Percentiles rank a stretch among this genome's conserved stretches.
phyloP scores from a whole-genome alignment of 164 flowering plant genomes.

The Buxus sempervirens region DNA sequence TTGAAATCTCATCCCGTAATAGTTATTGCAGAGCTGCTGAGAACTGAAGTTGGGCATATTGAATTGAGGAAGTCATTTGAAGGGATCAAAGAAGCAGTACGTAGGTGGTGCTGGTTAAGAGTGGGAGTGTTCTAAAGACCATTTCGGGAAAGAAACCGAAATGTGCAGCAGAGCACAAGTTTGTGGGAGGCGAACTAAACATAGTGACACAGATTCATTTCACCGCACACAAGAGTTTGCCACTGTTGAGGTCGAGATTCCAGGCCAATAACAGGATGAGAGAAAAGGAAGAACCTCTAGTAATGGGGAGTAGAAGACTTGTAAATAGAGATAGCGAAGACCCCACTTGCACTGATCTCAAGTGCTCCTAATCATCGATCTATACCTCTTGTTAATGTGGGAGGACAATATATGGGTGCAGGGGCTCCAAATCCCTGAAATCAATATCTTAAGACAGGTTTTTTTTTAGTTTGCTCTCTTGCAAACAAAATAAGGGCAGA shows the following conservation, averaged over 20 bases:
- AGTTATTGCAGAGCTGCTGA: conserved; percentile 60
- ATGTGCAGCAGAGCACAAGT: conserved; percentile 47
- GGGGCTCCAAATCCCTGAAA: too few relatives aligned
- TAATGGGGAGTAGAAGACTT: neutral
- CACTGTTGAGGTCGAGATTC: neutral
- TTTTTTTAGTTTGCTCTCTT: too few relatives aligned
- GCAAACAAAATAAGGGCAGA: too few relatives aligned
- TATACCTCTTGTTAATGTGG: conserved; percentile 16
- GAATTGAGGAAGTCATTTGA: conserved; percentile 33
- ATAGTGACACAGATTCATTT: conserved; percentile 28
- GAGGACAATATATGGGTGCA: too few relatives aligned
- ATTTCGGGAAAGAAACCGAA: conserved; percentile 69
- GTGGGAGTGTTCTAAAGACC: conserved; percentile 58
- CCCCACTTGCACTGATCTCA: conserved; percentile 5
- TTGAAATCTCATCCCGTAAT: too few relatives aligned
- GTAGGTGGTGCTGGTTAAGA: conserved; percentile 48
- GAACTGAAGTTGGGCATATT: conserved; percentile 12
- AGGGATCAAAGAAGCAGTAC: conserved; percentile 28
- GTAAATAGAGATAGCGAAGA: neutral
- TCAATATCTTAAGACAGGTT: too few relatives aligned
- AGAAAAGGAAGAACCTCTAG: neutral
- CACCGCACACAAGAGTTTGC: neutral
- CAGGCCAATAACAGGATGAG: neutral
- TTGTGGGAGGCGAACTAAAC: conserved; percentile 33
- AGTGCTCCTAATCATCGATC: conserved; percentile 9